These are phyloP conservation scores for Coemansia sp. DNA, from an alignment of 192 early-diverging fungal species.

Conservation along the genomic window DNA sequence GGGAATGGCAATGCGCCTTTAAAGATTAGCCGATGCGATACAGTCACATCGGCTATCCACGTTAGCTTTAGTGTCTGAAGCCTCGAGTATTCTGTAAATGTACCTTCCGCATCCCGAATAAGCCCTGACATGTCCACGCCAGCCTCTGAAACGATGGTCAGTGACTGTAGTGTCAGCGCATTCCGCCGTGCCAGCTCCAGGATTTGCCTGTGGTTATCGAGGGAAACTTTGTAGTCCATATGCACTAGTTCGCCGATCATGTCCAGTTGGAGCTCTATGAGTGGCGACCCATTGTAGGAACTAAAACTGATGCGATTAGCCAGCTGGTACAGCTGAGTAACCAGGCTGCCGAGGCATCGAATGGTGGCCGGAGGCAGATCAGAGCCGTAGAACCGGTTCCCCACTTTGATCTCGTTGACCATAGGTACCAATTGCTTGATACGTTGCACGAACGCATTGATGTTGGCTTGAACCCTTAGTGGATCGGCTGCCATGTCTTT, in stretches of 20 bases:
- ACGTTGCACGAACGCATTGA: not conserved
- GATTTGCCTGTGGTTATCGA: not conserved
- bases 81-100: not conserved
- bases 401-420: not conserved
- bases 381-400: not conserved
- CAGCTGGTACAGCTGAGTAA: not conserved
- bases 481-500: not conserved
- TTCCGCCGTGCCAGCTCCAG: not conserved
- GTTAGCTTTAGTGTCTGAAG: not conserved
- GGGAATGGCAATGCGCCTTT: constrained; percentile 9
- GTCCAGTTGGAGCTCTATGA: not conserved
- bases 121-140: constrained; percentile 3
- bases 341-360: not conserved
- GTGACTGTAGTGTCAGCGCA: not conserved
- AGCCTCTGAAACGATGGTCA: not conserved
- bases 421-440: not conserved
- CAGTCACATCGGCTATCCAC: not conserved
- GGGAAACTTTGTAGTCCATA: not conserved
- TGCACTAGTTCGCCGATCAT: not conserved
- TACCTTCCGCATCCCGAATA: constrained; percentile 7
- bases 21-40: not conserved
- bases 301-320: not conserved
- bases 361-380: not conserved
- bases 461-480: not conserved
- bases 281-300: not conserved